Evolutionary conservation across 2,329 filamentous ascomycete species (phyloP).

Genomic region (Scleromitrula shiraiana): DNA sequence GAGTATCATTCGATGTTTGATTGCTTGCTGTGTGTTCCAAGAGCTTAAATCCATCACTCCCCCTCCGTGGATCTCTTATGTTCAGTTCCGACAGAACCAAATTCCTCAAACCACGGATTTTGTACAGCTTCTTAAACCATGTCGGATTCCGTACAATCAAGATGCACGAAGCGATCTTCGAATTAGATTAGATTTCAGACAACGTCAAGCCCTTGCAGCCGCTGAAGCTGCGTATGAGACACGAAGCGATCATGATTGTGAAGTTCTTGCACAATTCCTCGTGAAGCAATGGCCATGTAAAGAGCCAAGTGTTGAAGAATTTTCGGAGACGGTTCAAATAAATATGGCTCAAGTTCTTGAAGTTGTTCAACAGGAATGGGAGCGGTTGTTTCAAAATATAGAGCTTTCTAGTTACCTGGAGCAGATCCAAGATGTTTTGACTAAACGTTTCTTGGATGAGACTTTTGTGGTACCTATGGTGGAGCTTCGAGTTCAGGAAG

Average conservation of each 20-base stretch:
- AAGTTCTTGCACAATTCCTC: constrained; percentile 34
- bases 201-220: constrained; percentile 17
- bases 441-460: constrained; percentile 18
- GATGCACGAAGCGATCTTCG: constrained; percentile 15
- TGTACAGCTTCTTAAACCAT: constrained; percentile 28
- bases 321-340: constrained; percentile 30
- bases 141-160: constrained; percentile 25
- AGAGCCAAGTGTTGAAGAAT: constrained; percentile 27
- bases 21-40: constrained; percentile 36
- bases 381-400: constrained; percentile 39
- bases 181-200: constrained; percentile 10
- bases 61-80: constrained; percentile 31
- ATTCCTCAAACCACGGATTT: constrained; percentile 29
- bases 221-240: constrained; percentile 27
- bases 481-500: constrained; percentile 4
- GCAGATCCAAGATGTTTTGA: constrained; percentile 36
- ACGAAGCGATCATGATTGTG: constrained; percentile 30
- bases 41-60: constrained; percentile 33
- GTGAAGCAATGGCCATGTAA: constrained; percentile 39
- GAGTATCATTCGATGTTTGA: constrained; percentile 35
- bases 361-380: constrained; percentile 39
- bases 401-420: constrained; percentile 38
- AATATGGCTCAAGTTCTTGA: constrained; percentile 33
- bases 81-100: constrained; percentile 31
- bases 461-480: neutral